phyloP scores from a whole-genome alignment of 768 basidiomycete genomes.

The Leccinum disarticulatum region DNA sequence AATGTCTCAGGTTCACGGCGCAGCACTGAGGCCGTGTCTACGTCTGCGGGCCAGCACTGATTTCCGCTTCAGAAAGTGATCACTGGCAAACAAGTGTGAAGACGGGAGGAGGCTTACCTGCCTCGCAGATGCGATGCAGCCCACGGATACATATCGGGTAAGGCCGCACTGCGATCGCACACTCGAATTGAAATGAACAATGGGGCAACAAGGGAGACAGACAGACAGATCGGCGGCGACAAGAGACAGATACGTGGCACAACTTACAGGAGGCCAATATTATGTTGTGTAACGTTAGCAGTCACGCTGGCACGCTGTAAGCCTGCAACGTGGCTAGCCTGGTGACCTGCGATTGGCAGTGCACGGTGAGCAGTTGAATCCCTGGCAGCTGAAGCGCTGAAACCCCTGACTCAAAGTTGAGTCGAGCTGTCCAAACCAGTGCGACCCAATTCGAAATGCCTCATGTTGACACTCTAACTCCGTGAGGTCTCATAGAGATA shows the following conservation, averaged over 20 bases:
- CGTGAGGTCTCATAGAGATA: neutral
- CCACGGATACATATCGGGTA: too few species aligned
- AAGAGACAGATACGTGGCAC: neutral
- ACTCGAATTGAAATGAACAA: neutral
- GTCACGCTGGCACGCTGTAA: neutral
- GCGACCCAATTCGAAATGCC: neutral
- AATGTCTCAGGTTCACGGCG: neutral
- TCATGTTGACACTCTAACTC: neutral
- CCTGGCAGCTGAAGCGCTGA: neutral
- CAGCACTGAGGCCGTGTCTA: constrained; percentile 13
- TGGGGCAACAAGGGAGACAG: neutral
- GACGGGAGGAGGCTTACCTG: neutral
- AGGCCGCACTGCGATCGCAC: neutral
- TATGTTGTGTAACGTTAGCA: neutral
- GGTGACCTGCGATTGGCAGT: neutral
- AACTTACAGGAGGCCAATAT: neutral
- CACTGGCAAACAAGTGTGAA: neutral
- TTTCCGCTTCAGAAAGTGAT: neutral
- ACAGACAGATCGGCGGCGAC: neutral
- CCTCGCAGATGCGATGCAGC: constrained; percentile 2
- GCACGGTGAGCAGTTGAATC: neutral
- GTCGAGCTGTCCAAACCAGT: constrained; percentile 9
- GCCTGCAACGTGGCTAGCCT: neutral
- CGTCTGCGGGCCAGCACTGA: neutral
- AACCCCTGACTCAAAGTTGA: neutral